Conservation (phyloP, 371 early-diverging fungal genomes). For the Mucor plumbeus region DNA sequence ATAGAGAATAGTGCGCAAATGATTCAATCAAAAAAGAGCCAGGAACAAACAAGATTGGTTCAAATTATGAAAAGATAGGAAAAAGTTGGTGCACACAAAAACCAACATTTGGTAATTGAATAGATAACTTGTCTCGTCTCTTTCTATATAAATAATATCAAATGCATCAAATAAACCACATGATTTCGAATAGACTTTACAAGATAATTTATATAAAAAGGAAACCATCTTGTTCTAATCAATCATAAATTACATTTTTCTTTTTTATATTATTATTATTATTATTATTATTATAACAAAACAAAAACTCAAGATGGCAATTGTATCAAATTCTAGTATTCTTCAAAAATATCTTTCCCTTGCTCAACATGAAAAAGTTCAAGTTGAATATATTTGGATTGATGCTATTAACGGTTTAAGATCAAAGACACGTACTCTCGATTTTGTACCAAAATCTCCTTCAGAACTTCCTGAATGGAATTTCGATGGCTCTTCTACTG, state of each 20-base stretch:
- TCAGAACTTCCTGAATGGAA: constrained; percentile 63
- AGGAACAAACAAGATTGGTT: neutral
- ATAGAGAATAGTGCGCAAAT: neutral
- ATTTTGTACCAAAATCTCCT: constrained; percentile 40
- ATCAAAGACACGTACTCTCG: constrained; percentile 56
- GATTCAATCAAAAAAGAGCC: neutral
- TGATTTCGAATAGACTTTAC: neutral
- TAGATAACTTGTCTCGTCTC: neutral
- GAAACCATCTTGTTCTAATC: no score
- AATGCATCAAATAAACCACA: neutral
- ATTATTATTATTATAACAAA: neutral
- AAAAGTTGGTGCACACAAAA: neutral
- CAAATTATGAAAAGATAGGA: constrained; percentile 8
- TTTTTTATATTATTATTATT: no score
- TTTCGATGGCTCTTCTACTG: constrained; percentile 63
- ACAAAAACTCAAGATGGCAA: constrained; percentile 28
- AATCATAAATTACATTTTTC: neutral
- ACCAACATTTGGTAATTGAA: neutral
- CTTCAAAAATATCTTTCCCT: constrained; percentile 59
- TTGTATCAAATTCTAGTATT: constrained; percentile 47
- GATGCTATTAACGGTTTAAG: constrained; percentile 54
- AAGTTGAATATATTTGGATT: constrained; percentile 67
- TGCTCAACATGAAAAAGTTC: constrained; percentile 54
- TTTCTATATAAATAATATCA: constrained; percentile 4
- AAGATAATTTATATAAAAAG: no score